phyloP scores from a whole-genome alignment of 225 moss, liverwort and hornwort genomes.

The Neckera pumila region DNA sequence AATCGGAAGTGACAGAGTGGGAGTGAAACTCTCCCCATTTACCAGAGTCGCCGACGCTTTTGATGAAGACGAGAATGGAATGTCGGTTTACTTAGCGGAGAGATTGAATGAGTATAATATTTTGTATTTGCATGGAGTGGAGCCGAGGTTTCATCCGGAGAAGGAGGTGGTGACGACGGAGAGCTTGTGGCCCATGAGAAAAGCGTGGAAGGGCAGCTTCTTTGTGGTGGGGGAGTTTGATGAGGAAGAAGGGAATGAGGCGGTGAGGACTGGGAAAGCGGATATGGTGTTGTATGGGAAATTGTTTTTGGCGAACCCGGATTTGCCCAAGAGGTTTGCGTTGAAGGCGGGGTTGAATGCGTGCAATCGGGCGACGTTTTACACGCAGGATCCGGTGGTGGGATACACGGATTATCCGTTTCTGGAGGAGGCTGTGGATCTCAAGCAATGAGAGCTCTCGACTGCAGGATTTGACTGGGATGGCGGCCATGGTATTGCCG shows the following conservation, averaged over 20 bases:
- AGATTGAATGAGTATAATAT: constrained; percentile 1
- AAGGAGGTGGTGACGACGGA: neutral
- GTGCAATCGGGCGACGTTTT: neutral
- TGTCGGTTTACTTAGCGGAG: neutral
- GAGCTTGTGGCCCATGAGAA: constrained; percentile 22
- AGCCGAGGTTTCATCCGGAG: constrained; percentile 13
- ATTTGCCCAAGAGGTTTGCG: constrained; percentile 18
- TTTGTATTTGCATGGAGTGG: constrained; percentile 32
- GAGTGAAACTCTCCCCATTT: constrained; percentile 12
- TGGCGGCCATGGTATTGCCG: neutral
- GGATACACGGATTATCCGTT: neutral
- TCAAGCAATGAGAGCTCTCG: neutral
- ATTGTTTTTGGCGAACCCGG: constrained; percentile 21
- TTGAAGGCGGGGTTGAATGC: neutral
- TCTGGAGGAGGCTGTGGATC: neutral
- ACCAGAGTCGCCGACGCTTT: neutral
- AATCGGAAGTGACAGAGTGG: constrained; percentile 15
- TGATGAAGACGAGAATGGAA: neutral
- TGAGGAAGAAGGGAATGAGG: constrained; percentile 1
- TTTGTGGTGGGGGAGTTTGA: neutral
- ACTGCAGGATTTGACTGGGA: neutral
- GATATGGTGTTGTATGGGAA: constrained; percentile 2
- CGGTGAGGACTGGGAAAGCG: neutral
- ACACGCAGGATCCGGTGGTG: neutral
- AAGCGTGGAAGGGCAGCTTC: constrained; percentile 9